Conservation (phyloP, 805 yeast species). For the Wickerhamiella kurtzmanii region DNA sequence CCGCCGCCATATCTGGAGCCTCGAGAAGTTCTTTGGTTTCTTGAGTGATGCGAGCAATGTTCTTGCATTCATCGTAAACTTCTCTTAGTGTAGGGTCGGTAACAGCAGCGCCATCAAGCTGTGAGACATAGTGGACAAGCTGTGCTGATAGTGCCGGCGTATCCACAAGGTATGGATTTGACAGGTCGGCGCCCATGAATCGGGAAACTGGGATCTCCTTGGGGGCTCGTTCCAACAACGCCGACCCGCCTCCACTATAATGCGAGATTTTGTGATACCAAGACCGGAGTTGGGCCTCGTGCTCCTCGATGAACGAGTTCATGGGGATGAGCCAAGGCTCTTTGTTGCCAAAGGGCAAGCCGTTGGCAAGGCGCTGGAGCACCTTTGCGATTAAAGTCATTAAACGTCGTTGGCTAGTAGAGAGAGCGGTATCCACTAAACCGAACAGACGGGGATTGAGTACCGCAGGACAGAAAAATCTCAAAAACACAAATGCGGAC, state of each 20-base stretch:
- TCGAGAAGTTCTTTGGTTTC: constrained; percentile 6
- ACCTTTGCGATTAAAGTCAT: constrained; percentile 66
- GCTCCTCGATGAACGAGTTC: constrained; percentile 52
- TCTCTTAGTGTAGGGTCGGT: constrained; percentile 9
- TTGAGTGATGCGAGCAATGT: constrained; percentile 6
- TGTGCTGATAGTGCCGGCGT: constrained; percentile 22
- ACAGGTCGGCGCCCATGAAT: constrained; percentile 21
- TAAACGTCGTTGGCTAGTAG: constrained; percentile 60
- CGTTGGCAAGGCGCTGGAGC: constrained; percentile 63
- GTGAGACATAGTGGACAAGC: constrained; percentile 15
- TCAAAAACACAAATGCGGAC: constrained; percentile 68
- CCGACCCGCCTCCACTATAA: constrained; percentile 7
- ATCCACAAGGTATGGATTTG: constrained; percentile 28
- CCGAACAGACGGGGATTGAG: constrained; percentile 78
- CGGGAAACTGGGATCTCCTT: constrained; percentile 17
- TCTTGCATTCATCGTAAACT: constrained; percentile 10
- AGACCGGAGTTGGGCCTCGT: constrained; percentile 44
- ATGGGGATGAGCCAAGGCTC: constrained; percentile 66
- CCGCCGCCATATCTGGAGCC: constrained; percentile 22
- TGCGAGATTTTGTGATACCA: constrained; percentile 58
- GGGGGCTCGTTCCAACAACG: constrained; percentile 14
- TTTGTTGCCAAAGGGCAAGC: constrained; percentile 62
- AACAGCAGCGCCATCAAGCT: neutral
- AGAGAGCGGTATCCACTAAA: constrained; percentile 55
- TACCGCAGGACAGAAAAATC: constrained; percentile 84